Evolutionary conservation across 352 stramenopile genomes (phyloP).

Genomic region (Phytophthora meadii): DNA sequence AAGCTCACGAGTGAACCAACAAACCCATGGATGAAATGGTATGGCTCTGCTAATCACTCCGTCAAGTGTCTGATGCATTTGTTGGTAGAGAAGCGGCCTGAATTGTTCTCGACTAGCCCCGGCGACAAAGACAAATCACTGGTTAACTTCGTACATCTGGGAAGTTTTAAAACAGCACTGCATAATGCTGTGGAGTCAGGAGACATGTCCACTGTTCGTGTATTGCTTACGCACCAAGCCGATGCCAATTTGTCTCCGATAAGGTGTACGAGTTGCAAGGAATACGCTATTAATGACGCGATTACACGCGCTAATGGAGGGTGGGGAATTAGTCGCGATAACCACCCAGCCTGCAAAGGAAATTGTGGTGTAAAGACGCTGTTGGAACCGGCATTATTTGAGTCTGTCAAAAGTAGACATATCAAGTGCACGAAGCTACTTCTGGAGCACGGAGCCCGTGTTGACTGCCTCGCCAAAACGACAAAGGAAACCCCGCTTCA

Average conservation of each 20-base stretch:
- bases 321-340: constrained; percentile 11
- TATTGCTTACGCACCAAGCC: constrained; percentile 45
- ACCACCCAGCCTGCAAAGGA: constrained; percentile 28
- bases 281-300: constrained; percentile 17
- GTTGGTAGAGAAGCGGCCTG: constrained; percentile 47
- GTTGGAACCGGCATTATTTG: constrained; percentile 54
- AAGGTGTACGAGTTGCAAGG: constrained; percentile 51
- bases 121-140: constrained; percentile 29
- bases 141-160: constrained; percentile 57
- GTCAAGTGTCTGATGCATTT: constrained; percentile 54
- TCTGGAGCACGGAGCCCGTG: constrained; percentile 48
- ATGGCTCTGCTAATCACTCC: constrained; percentile 31
- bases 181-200: constrained; percentile 60
- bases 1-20: constrained; percentile 44
- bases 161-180: constrained; percentile 64
- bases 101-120: constrained; percentile 29
- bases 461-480: constrained; percentile 49
- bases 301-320: constrained; percentile 20
- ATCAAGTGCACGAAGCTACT: constrained; percentile 46
- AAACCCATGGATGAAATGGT: constrained; percentile 49
- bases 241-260: constrained; percentile 64
- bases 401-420: constrained; percentile 45
- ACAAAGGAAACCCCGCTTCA: constrained; percentile 59
- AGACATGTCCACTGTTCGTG: constrained; percentile 45
- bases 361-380: constrained; percentile 46